Conservation (phyloP, 2,329 filamentous ascomycete species). For the Shiraia bambusicola region DNA sequence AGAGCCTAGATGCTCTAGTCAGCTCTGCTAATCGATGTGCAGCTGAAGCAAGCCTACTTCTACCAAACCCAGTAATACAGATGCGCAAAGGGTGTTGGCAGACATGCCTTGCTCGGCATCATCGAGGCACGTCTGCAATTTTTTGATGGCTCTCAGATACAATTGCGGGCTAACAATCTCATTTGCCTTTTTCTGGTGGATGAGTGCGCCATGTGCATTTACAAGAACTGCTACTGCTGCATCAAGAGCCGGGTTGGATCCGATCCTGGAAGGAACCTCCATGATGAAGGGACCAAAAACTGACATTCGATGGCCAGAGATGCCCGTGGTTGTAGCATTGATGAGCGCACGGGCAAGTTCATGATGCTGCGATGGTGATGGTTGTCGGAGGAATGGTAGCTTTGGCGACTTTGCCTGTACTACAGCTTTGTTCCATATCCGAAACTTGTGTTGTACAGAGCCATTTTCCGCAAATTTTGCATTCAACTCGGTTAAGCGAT, state of each 20-base stretch:
- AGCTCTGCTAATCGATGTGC: background rate
- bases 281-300: constrained; percentile 36
- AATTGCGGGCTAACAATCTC: constrained; percentile 30
- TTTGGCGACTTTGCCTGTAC: constrained; percentile 11
- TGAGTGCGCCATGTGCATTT: constrained; percentile 28
- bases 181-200: constrained; percentile 22
- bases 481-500: constrained; percentile 25
- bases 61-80: constrained; percentile 35
- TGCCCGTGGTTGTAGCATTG: constrained; percentile 26
- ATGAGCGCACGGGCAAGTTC: constrained; percentile 33
- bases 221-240: constrained; percentile 35
- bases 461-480: constrained; percentile 30
- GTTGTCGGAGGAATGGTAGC: constrained; percentile 21
- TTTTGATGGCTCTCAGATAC: constrained; percentile 36
- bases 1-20: constrained; percentile 20
- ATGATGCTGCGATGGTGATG: constrained; percentile 30
- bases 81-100: constrained; percentile 38
- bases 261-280: constrained; percentile 34
- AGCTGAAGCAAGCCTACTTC: constrained; percentile 21
- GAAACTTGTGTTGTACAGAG: constrained; percentile 33
- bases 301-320: constrained; percentile 33
- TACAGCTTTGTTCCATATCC: constrained; percentile 19
- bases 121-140: constrained; percentile 30
- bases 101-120: constrained; percentile 33
- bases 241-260: constrained; percentile 35